Percentiles rank a stretch among this genome's conserved stretches.
These are phyloP conservation scores for Metrosideros polymorpha DNA, from an alignment of 441 rosid genomes.

Conservation along the genomic window DNA sequence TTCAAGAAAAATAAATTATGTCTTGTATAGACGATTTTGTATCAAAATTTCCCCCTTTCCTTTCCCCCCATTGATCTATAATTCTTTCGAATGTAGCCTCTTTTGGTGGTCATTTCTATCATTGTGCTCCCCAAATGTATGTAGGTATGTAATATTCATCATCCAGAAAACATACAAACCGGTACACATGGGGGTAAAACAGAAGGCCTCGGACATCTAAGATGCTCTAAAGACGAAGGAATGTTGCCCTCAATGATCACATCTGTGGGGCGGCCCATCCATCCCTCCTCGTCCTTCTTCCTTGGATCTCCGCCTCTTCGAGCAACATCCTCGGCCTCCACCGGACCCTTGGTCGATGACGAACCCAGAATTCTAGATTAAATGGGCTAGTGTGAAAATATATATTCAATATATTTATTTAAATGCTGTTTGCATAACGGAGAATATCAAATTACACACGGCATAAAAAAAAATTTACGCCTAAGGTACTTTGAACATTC, in stretches of 20 bases:
- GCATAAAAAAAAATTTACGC: background rate
- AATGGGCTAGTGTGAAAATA: background rate
- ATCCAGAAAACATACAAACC: background rate
- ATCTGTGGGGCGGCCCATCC: background rate
- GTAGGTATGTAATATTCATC: background rate
- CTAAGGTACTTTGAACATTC: background rate
- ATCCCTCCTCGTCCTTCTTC: background rate
- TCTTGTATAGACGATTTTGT: background rate
- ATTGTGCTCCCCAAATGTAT: background rate
- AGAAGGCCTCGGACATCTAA: background rate
- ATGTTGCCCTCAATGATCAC: background rate
- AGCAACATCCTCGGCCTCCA: background rate
- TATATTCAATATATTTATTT: background rate
- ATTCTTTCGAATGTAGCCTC: background rate
- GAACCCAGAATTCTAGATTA: background rate
- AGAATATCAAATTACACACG: background rate
- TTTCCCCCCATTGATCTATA: background rate
- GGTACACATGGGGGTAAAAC: background rate
- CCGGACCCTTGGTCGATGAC: background rate
- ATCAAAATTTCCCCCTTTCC: background rate
- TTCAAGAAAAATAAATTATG: background rate
- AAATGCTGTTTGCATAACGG: background rate
- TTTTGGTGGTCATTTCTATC: background rate
- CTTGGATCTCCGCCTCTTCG: background rate
- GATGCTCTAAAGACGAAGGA: background rate